Evolutionary conservation across 106 monocot genomes (phyloP).

Genomic region (Alisma plantagoaquatica): DNA sequence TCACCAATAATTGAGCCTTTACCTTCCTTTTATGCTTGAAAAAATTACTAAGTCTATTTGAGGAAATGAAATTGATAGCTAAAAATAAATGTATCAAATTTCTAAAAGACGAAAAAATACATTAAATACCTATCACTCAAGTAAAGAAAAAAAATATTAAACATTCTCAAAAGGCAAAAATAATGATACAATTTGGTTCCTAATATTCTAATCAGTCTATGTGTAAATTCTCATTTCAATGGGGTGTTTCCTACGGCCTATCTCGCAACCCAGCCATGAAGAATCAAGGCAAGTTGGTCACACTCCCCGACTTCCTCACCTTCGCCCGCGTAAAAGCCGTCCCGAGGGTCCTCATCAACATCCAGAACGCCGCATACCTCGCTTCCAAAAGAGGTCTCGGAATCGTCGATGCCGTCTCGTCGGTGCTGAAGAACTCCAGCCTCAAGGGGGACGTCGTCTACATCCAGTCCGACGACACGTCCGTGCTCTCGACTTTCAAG

Average conservation of each 20-base stretch:
- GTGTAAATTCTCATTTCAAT: too few species aligned
- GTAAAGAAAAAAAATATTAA: too few species aligned
- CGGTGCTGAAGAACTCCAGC: slow-evolving; percentile 54
- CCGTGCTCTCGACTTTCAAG: slow-evolving; percentile 71
- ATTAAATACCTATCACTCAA: too few species aligned
- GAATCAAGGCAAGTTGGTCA: slow-evolving; percentile 63
- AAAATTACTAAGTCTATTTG: too few species aligned
- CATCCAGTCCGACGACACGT: slow-evolving; percentile 78
- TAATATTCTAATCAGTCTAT: too few species aligned
- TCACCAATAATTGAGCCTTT: too few species aligned
- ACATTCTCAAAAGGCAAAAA: too few species aligned
- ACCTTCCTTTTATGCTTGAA: too few species aligned
- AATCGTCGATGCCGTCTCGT: slow-evolving; percentile 40
- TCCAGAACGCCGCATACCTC: slow-evolving; percentile 88
- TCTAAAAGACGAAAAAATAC: too few species aligned
- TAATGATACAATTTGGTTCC: too few species aligned
- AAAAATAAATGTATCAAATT: too few species aligned
- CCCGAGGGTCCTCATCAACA: slow-evolving; percentile 57
- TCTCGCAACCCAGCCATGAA: slow-evolving; percentile 71
- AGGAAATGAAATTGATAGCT: too few species aligned
- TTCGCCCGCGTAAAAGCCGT: slow-evolving; percentile 58
- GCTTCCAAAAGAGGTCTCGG: slow-evolving; percentile 73
- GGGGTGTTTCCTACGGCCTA: slow-evolving; percentile 15
- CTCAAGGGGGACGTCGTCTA: slow-evolving; percentile 44
- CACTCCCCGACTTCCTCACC: slow-evolving; percentile 59